These are phyloP conservation scores for Picochlorum costavermella DNA, from an alignment of 139 green algal genomes.

Conservation along the genomic window DNA sequence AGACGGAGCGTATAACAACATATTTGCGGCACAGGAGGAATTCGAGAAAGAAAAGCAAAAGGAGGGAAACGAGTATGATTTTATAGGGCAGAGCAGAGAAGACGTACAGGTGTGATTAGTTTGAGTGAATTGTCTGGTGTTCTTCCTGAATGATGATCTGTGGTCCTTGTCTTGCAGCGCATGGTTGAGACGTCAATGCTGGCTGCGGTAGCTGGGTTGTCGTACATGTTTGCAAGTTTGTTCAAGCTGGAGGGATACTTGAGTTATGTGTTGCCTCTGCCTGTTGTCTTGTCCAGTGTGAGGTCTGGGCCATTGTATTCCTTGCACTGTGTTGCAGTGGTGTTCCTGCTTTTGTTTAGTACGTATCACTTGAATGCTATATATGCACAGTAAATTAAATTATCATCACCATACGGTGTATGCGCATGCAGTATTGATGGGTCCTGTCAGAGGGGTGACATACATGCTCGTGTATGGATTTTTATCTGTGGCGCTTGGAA, in stretches of 20 bases:
- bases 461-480: constrained; percentile 72
- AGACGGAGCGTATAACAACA: no score
- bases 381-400: no score
- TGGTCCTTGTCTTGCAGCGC: constrained; percentile 28
- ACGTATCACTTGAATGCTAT: background rate
- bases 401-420: constrained; percentile 18
- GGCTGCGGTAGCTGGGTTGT: constrained; percentile 64
- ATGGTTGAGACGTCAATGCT: constrained; percentile 90
- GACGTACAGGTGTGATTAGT: no score
- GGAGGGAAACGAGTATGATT: no score
- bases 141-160: no score
- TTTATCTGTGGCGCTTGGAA: constrained; percentile 47
- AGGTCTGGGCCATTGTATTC: constrained; percentile 39
- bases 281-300: constrained; percentile 61
- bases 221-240: constrained; percentile 62
- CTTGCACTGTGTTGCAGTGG: constrained; percentile 54
- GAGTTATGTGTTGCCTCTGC: constrained; percentile 77
- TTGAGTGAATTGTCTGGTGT: no score
- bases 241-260: constrained; percentile 67
- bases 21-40: no score
- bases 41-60: no score
- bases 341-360: constrained; percentile 60
- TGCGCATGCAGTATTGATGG: constrained; percentile 48
- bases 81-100: no score
- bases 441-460: constrained; percentile 52